These are phyloP conservation scores for Verticillium longisporum DNA, from an alignment of 2,329 filamentous ascomycete species.

Conservation along the genomic window DNA sequence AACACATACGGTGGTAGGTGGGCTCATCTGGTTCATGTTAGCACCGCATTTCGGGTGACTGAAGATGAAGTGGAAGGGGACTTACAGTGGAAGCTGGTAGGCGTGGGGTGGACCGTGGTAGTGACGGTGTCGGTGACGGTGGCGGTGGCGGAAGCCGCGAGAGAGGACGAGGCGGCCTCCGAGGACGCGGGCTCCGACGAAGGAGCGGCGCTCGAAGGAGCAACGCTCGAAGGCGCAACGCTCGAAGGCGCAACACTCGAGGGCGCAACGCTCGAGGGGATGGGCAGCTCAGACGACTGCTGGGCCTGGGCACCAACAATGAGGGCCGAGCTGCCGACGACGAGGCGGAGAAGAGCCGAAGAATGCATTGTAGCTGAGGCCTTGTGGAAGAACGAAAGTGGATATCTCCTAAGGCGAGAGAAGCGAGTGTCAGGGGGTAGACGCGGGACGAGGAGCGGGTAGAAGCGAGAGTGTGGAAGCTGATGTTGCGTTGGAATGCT, in stretches of 20 bases:
- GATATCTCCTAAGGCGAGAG: not conserved
- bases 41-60: too few species aligned
- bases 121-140: not conserved
- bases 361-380: conserved; percentile 1
- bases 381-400: not conserved
- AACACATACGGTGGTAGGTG: too few species aligned
- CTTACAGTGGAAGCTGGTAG: not conserved
- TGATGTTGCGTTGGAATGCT: conserved; percentile 1
- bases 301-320: conserved; percentile 7
- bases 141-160: not conserved
- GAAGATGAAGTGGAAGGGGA: too few species aligned
- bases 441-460: not conserved
- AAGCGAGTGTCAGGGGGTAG: not conserved
- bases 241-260: not conserved
- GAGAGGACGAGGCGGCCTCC: not conserved
- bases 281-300: not conserved
- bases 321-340: conserved; percentile 4
- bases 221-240: not conserved
- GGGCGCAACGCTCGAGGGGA: not conserved
- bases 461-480: not conserved
- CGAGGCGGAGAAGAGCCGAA: not conserved
- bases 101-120: not conserved
- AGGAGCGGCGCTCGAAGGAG: not conserved
- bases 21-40: too few species aligned
- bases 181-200: not conserved